Evolutionary conservation across 2,329 filamentous ascomycete species (phyloP), one percentile per base, ranked within the genome.

Genomic region (Sclerotinia trifoliorum): DNA sequence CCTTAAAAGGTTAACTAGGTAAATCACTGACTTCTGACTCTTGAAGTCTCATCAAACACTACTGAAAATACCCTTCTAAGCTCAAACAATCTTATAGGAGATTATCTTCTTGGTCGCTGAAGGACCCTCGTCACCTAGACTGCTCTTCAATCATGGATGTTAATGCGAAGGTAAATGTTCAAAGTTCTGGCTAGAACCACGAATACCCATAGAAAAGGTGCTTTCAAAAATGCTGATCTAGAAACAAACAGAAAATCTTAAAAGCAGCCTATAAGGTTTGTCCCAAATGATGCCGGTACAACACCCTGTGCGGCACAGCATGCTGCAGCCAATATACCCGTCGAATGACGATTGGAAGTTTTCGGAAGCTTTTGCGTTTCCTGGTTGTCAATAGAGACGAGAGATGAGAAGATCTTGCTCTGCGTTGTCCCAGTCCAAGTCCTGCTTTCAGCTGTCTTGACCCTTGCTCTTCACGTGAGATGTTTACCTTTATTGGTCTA

Each of bases 341-440:
- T 35, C 21, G 21, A 49, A 62, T 48, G 46, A 39, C 46, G 29
- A 62, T 51, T 62, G 46, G 15, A 46, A 44, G 19, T 17, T 10
- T 60, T 46, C 57, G 57, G 46, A 62, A 62, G 15, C 46, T 62
- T 42, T 51, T 51, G 29, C 60, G 15, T 62, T 62, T 62, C 60
- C 15, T 39, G 46, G 46, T 62, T 62, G 60, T 21, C n/a, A 62
- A 29, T 62, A 62, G 46, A 62, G 60, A 62, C 39, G 60, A 62
- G 46, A 62, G 60, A 62, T 62, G 60, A 62, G 29, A 51, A 35
- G 29, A 49, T 19, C 21, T 39, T 39, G n/a, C 46, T 35, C 29
- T 51, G 60, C 32, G 29, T 51, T 51, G 60, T 62, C 48, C 60
- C 46, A 29, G 24, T 24, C 11, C n/a, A 19, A 49, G 3, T 19